Base-by-base conservation (phyloP, 2,329 filamentous ascomycete genomes). In the Ascochyta fabae region DNA sequence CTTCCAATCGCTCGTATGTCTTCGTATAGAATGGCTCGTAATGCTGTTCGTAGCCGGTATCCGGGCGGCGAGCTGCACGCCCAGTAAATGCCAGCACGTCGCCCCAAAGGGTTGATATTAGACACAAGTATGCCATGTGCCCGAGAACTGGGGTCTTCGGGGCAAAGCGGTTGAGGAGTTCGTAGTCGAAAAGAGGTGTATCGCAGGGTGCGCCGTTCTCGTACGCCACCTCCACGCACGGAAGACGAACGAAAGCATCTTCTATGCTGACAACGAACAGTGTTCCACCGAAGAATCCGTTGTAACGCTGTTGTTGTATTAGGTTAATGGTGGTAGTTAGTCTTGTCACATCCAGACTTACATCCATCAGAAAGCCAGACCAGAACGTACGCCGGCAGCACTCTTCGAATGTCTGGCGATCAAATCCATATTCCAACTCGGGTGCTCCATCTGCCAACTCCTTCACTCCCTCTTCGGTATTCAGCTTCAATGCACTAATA, bases 381-480 rank as follows among this genome's bases (percentile, higher is more conserved):
- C 88, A 92, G 66, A 91, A 88, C 0, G 88, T 91, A 52, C 89
- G 81, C 60, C 88, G 82, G 56, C 86, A 82, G 64, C 87, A 88
- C 73, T 92, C 89, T 23, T 83, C 81, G 62, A 87, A 83, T 27
- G 83, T 84, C 45, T 75, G 74, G 53, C 79, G 81, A 62, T 82
- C 84, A 60, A 90, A 79, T 19, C 81, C 84, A 65, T 85, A 87
- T 4, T 85, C 84, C 48, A 80, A 83, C 0, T 68, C 66, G n/a
- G 74, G 66, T 13, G 75, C 75, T 45, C 83, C 81, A 74, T 83
- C 72, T 10, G 64, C 62, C n/a, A 74, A 53, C 31, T 73, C 68
- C 34, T 65, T 69, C 8, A 81, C 70, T 7, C 80, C 80, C 48
- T 80, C 66, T 68, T 92, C 89, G 10, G 86, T 77, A 60, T 90